Percentiles rank a stretch among this genome's conserved stretches.
Conservation (phyloP, 495 filamentous ascomycete genomes). For the Pyrenula aspistea region DNA sequence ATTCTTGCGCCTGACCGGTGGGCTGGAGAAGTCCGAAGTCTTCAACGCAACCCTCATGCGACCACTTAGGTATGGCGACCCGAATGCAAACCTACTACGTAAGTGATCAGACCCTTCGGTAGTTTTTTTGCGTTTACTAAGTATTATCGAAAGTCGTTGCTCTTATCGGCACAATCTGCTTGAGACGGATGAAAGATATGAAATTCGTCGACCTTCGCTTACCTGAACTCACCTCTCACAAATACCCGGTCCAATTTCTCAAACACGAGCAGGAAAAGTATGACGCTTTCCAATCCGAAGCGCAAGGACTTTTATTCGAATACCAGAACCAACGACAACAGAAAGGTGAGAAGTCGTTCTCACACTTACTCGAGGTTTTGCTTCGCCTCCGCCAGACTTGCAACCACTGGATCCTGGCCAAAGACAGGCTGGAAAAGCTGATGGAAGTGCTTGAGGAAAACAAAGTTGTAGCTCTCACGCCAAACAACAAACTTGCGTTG, state of each 20-base stretch:
- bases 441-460: constrained; percentile 52
- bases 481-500: constrained; percentile 59
- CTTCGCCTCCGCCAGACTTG: constrained; percentile 78
- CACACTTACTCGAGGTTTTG: constrained; percentile 67
- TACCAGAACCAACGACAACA: constrained; percentile 36
- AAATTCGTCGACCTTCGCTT: constrained; percentile 74
- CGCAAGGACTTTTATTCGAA: constrained; percentile 54
- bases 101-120: too few relatives aligned
- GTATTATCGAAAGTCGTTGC: too few relatives aligned
- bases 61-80: constrained; percentile 49
- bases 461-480: constrained; percentile 56
- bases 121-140: too few relatives aligned
- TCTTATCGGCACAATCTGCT: constrained; percentile 70
- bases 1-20: constrained; percentile 68
- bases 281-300: constrained; percentile 54
- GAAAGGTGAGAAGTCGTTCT: constrained; percentile 38
- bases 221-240: constrained; percentile 65
- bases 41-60: constrained; percentile 68
- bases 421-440: constrained; percentile 58
- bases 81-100: constrained; percentile 49
- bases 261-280: constrained; percentile 72
- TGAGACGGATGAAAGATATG: constrained; percentile 84
- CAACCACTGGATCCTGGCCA: constrained; percentile 72
- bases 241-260: constrained; percentile 68
- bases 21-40: constrained; percentile 58